These are phyloP conservation scores for Gyrodon lividus DNA, from an alignment of 768 basidiomycete species.

Conservation along the genomic window DNA sequence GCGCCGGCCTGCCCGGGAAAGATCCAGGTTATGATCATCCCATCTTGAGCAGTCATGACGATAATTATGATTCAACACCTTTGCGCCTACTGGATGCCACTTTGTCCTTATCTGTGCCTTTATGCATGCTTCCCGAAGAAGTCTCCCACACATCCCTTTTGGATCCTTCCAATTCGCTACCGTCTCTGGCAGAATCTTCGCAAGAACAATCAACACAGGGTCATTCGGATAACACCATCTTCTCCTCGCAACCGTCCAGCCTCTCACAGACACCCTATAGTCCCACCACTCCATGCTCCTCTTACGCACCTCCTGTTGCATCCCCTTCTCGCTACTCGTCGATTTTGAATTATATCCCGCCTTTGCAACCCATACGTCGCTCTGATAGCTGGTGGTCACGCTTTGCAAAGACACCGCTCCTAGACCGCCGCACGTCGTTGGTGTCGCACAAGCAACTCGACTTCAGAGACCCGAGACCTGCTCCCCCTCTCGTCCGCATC, in stretches of 20 bases:
- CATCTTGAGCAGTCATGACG: constrained; percentile 9
- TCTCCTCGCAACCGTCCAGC: constrained; percentile 8
- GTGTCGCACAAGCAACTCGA: constrained; percentile 41
- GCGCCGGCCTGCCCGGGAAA: constrained; percentile 12
- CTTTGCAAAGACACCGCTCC: constrained; percentile 62
- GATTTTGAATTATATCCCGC: constrained; percentile 41
- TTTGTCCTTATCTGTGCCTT: constrained; percentile 20
- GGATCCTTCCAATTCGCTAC: constrained; percentile 24
- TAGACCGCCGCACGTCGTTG: constrained; percentile 55
- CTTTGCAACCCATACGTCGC: constrained; percentile 52
- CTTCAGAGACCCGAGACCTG: constrained; percentile 79
- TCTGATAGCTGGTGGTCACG: constrained; percentile 80
- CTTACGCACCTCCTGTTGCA: constrained; percentile 29
- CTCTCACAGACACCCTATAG: constrained; percentile 22
- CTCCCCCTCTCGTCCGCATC: constrained; percentile 61
- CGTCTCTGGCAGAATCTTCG: constrained; percentile 24
- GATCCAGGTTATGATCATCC: constrained; percentile 19
- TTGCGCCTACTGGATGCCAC: constrained; percentile 9
- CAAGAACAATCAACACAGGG: constrained; percentile 25
- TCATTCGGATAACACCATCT: constrained; percentile 24
- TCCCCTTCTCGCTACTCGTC: constrained; percentile 38
- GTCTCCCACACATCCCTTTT: constrained; percentile 23
- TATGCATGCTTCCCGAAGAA: constrained; percentile 33
- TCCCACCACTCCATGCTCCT: constrained; percentile 20
- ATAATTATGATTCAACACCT: constrained; percentile 16